Evolutionary conservation across 148 eudicot genomes (phyloP).

Genomic region (Linanthus parryae): DNA sequence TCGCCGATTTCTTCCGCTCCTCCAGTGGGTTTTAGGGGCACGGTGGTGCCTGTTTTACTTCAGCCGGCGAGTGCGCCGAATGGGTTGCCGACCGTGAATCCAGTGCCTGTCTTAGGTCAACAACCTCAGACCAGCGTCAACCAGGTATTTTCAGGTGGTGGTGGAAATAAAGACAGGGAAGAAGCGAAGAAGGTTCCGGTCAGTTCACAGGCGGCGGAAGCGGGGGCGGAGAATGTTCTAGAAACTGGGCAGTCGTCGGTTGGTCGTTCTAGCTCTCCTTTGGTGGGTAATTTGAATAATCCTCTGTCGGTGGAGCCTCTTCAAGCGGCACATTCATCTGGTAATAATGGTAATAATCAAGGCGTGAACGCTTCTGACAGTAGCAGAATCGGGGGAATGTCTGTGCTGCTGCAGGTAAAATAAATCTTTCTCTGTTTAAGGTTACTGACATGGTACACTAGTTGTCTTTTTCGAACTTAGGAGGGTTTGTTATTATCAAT

Average conservation of each 20-base stretch:
- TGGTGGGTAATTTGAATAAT: slow-evolving; percentile 31
- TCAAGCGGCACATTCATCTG: slow-evolving; percentile 27
- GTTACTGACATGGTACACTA: no score
- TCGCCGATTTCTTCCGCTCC: slow-evolving; percentile 33
- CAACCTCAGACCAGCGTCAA: slow-evolving; percentile 29
- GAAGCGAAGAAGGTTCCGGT: neutral
- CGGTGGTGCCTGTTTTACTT: slow-evolving; percentile 64
- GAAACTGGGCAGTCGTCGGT: slow-evolving; percentile 19
- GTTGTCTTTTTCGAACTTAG: no score
- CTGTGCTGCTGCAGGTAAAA: slow-evolving; percentile 73
- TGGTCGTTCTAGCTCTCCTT: slow-evolving; percentile 14
- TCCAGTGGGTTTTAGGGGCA: slow-evolving; percentile 55
- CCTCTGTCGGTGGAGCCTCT: slow-evolving; percentile 50
- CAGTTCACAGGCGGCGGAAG: neutral
- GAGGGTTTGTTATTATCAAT: no score
- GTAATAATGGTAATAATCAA: slow-evolving; percentile 13
- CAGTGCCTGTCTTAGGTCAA: no score
- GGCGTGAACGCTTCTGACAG: slow-evolving; percentile 19
- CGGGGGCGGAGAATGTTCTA: slow-evolving; percentile 6
- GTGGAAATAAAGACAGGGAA: slow-evolving; percentile 19
- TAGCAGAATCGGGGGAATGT: slow-evolving; percentile 75
- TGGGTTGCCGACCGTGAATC: slow-evolving; percentile 29
- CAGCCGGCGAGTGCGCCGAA: slow-evolving; percentile 44
- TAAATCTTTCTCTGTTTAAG: slow-evolving; percentile 2
- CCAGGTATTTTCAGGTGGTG: slow-evolving; percentile 35